These are phyloP conservation scores for Blumeriella jaapii DNA, from an alignment of 2,329 filamentous ascomycete genomes.

Conservation along the genomic window DNA sequence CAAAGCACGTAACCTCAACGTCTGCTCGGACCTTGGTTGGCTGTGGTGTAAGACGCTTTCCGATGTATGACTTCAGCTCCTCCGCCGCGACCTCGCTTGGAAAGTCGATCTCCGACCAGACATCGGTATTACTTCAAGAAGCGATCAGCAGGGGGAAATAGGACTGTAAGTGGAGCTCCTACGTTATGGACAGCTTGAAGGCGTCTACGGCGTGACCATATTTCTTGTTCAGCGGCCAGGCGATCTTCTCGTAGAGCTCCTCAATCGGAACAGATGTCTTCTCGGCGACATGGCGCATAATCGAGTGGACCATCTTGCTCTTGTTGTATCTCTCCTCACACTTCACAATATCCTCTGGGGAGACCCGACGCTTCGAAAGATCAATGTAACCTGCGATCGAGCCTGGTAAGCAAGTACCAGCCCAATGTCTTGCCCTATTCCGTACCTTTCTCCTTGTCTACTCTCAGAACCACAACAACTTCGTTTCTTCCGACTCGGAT, in stretches of 20 bases:
- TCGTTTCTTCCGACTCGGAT: constrained; percentile 97
- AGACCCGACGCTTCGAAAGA: constrained; percentile 95
- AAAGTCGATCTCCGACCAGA: constrained; percentile 90
- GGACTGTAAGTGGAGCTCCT: constrained; percentile 16
- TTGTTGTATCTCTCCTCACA: constrained; percentile 99
- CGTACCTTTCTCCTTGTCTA: constrained; percentile 94
- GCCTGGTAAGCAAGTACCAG: constrained; percentile 3
- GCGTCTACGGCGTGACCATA: constrained; percentile 95
- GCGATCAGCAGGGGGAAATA: too few relatives aligned
- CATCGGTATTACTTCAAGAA: constrained; percentile 68
- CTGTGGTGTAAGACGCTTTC: constrained; percentile 92
- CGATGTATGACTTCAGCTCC: constrained; percentile 89
- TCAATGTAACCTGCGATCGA: constrained; percentile 70
- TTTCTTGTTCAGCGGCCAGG: constrained; percentile 95
- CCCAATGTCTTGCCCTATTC: not conserved
- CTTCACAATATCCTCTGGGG: constrained; percentile 93
- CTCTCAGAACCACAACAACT: constrained; percentile 94
- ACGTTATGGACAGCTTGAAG: constrained; percentile 99
- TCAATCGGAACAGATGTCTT: constrained; percentile 94
- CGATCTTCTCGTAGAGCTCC: constrained; percentile 84
- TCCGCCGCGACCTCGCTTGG: constrained; percentile 74
- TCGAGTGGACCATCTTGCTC: constrained; percentile 98
- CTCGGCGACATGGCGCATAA: constrained; percentile 97
- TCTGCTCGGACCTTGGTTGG: constrained; percentile 98
- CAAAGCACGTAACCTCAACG: constrained; percentile 90